A percentile compares a stretch with the other conserved stretches of the same genome.
These are phyloP conservation scores for Phytopythium chamaehyphon DNA, from an alignment of 352 stramenopile species.

Conservation along the genomic window DNA sequence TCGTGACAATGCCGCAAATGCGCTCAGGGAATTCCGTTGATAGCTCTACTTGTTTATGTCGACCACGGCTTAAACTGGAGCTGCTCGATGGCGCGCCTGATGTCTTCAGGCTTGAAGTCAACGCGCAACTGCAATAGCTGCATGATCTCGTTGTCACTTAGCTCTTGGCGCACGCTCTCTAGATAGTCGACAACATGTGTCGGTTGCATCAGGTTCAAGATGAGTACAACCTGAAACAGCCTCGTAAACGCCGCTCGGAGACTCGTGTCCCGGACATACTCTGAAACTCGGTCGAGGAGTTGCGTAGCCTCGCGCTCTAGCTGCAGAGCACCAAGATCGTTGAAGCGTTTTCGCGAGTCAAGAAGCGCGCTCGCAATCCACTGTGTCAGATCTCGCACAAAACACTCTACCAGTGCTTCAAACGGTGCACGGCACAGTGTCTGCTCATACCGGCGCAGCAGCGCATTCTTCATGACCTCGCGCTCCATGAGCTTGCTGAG, in stretches of 20 bases:
- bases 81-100: slow-evolving; percentile 34
- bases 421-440: slow-evolving; percentile 57
- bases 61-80: slow-evolving; percentile 7
- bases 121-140: slow-evolving; percentile 61
- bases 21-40: no score
- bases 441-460: slow-evolving; percentile 55
- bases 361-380: slow-evolving; percentile 58
- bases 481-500: slow-evolving; percentile 60
- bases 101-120: slow-evolving; percentile 57
- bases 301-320: slow-evolving; percentile 71
- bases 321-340: slow-evolving; percentile 77
- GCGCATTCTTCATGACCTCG: slow-evolving; percentile 64
- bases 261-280: slow-evolving; percentile 51
- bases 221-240: slow-evolving; percentile 73
- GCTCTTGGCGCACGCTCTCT: slow-evolving; percentile 38
- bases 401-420: slow-evolving; percentile 58
- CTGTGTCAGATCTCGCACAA: slow-evolving; percentile 51
- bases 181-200: slow-evolving; percentile 68
- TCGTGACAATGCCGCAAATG: no score
- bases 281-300: slow-evolving; percentile 46
- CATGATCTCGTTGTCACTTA: slow-evolving; percentile 46
- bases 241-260: slow-evolving; percentile 63
- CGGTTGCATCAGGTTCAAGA: slow-evolving; percentile 79
- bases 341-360: slow-evolving; percentile 54
- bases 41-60: slow-evolving; percentile 1